Percentiles rank a stretch among this genome's conserved stretches.
These are phyloP conservation scores for Aphanomyces astaci DNA, from an alignment of 352 stramenopile genomes.

Conservation along the genomic window DNA sequence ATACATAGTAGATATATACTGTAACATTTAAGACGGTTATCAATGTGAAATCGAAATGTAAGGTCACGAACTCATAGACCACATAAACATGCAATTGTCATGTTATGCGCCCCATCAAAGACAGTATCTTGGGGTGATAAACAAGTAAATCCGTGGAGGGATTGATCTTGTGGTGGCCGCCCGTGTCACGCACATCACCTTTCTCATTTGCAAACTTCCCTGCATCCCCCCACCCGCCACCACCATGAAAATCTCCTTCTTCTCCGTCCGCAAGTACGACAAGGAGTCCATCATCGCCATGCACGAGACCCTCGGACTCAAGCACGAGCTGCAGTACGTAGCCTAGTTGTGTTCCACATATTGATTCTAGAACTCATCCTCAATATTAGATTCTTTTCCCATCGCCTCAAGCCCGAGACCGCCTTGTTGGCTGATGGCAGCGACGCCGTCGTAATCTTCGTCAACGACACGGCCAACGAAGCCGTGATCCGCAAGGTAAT, in stretches of 20 bases:
- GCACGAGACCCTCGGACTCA: slow-evolving; percentile 37
- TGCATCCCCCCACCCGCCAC: not conserved
- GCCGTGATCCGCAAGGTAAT: slow-evolving; percentile 41
- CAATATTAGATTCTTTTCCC: slow-evolving; percentile 40
- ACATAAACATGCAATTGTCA: too few species aligned
- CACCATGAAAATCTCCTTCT: slow-evolving; percentile 69
- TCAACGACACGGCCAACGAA: slow-evolving; percentile 74
- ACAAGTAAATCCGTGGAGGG: not conserved
- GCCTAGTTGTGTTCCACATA: too few species aligned
- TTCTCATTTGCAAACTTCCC: not conserved
- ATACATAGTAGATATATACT: too few species aligned
- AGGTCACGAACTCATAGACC: too few species aligned
- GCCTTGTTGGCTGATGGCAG: slow-evolving; percentile 45
- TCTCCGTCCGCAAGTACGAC: slow-evolving; percentile 68
- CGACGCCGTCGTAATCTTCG: slow-evolving; percentile 72
- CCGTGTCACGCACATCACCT: not conserved
- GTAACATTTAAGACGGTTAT: too few species aligned
- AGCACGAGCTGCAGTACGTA: slow-evolving; percentile 40
- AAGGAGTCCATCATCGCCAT: slow-evolving; percentile 44
- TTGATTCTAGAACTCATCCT: too few species aligned
- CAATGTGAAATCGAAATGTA: too few species aligned
- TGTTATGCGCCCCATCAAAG: too few species aligned
- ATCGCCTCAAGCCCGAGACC: slow-evolving; percentile 41
- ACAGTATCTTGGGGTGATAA: too few species aligned
- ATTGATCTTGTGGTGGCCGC: too few species aligned